These are phyloP conservation scores for Plasmopara viticola DNA, from an alignment of 352 stramenopile species.

Conservation along the genomic window DNA sequence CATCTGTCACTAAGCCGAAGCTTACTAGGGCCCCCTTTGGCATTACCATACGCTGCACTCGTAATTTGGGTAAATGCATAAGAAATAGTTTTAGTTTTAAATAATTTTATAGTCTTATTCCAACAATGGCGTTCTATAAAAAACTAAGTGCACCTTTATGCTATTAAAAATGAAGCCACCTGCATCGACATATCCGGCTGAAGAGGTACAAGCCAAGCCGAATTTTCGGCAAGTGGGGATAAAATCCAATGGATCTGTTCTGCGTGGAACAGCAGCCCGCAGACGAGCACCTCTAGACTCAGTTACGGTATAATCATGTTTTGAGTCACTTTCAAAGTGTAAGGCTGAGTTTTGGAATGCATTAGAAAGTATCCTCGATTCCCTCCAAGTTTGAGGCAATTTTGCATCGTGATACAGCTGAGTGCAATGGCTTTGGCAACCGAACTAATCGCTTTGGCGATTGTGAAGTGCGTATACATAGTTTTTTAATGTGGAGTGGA, in stretches of 20 bases:
- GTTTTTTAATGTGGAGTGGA: not conserved
- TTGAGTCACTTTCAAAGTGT: not conserved
- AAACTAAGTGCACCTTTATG: too few relatives aligned
- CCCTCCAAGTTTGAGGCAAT: conserved; percentile 77
- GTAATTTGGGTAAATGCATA: too few relatives aligned
- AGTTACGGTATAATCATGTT: conserved; percentile 10
- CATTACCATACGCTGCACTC: not conserved
- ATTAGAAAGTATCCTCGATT: conserved; percentile 60
- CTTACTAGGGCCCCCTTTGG: conserved; percentile 33
- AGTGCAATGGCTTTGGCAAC: conserved; percentile 62
- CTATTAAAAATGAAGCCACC: conserved; percentile 14
- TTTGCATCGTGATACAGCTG: conserved; percentile 46
- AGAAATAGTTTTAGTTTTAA: not conserved
- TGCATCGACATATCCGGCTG: conserved; percentile 9
- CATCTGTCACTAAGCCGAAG: conserved; percentile 67
- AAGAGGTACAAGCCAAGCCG: conserved; percentile 21
- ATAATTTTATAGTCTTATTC: not conserved
- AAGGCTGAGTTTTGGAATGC: not conserved
- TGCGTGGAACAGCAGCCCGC: conserved; percentile 18
- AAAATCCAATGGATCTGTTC: conserved; percentile 28
- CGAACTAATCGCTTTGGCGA: conserved; percentile 62
- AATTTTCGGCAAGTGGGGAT: conserved; percentile 69
- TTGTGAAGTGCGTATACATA: conserved; percentile 27
- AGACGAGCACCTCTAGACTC: conserved; percentile 13
- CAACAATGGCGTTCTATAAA: too few relatives aligned